Evolutionary conservation across 176 grass and related monocot species (phyloP).

Genomic region (Pontederia crassipes): DNA sequence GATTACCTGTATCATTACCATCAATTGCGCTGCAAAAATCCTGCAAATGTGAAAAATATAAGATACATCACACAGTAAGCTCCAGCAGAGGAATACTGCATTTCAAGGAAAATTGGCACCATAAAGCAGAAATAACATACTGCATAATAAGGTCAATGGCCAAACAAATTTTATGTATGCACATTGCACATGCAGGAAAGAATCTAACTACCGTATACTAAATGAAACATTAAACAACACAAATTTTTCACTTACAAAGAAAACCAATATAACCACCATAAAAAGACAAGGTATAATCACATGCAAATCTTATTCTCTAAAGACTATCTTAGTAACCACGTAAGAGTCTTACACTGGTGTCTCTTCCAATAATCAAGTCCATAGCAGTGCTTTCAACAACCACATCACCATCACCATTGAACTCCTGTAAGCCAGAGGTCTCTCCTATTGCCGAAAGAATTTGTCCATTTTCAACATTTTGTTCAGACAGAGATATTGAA

Average conservation of each 20-base stretch:
- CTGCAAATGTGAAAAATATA: background rate
- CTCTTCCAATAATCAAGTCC: slow-evolving; percentile 44
- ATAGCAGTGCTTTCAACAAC: slow-evolving; percentile 37
- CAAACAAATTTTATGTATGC: too few relatives aligned
- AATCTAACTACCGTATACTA: too few relatives aligned
- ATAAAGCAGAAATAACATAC: background rate
- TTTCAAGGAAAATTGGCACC: background rate
- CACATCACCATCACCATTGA: slow-evolving; percentile 34
- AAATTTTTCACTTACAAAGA: background rate
- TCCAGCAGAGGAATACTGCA: background rate
- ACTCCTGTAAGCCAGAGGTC: slow-evolving; percentile 72
- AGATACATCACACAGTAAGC: background rate
- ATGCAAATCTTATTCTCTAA: background rate
- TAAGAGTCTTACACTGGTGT: slow-evolving; percentile 67
- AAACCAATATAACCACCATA: too few relatives aligned
- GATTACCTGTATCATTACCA: slow-evolving; percentile 16
- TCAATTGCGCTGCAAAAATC: slow-evolving; percentile 13
- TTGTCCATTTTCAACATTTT: slow-evolving; percentile 36
- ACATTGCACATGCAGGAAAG: too few relatives aligned
- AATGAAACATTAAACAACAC: too few relatives aligned
- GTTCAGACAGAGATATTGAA: slow-evolving; percentile 29
- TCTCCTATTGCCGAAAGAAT: slow-evolving; percentile 62
- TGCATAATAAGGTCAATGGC: too few relatives aligned
- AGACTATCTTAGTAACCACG: background rate
- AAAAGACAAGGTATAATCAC: background rate